Base-by-base conservation (phyloP, 2,329 filamentous ascomycete species). In the Cladosporium cucumerinum region DNA sequence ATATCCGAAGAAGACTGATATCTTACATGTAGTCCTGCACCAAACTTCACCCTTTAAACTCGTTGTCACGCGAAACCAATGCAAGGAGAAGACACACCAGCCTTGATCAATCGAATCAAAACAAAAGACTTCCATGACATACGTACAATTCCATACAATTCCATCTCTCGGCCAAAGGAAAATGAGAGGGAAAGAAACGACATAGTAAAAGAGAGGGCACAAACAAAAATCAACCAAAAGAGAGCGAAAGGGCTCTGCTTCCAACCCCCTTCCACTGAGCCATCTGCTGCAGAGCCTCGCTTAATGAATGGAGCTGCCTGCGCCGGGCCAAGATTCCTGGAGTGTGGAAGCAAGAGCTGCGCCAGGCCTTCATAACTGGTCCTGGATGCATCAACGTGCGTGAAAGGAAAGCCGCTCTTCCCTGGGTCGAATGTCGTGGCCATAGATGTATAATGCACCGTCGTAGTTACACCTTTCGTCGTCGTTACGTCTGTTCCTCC, bases 391-490 rank as follows among this genome's bases (percentile, higher is more conserved):
- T 18, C 26, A n/a, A 21, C n/a, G n/a, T 10, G 39, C 39, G 39
- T 21, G n/a, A 46, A 46, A 3, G n/a, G n/a, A 21, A 21, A 8
- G 39, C 39, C 39, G n/a, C 39, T 46, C 39, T 46, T 46, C n/a
- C 39, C 39, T 46, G 39, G 39, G 39, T 46, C 39, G 39, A 23
- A 11, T 46, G 7, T 46, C 39, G 39, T 46, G 39, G 39, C 39
- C 39, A 46, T 46, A 12, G 39, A 46, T 46, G 39, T 46, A n/a
- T n/a, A 46, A 46, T 46, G 39, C n/a, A n/a, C 39, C 39, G 39
- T 46, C 39, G 48, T 52, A 52, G 48, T 52, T 52, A 52, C 48
- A 52, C 39, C 39, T 46, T 46, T 46, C 39, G 39, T 46, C 39
- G 39, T 46, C 39, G 39, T 46, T 46, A 46, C 39, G 39, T 46